A percentile compares a stretch with the other conserved stretches of the same genome.
Conservation (phyloP, 2,329 filamentous ascomycete genomes). For the Podosphaera fusca region DNA sequence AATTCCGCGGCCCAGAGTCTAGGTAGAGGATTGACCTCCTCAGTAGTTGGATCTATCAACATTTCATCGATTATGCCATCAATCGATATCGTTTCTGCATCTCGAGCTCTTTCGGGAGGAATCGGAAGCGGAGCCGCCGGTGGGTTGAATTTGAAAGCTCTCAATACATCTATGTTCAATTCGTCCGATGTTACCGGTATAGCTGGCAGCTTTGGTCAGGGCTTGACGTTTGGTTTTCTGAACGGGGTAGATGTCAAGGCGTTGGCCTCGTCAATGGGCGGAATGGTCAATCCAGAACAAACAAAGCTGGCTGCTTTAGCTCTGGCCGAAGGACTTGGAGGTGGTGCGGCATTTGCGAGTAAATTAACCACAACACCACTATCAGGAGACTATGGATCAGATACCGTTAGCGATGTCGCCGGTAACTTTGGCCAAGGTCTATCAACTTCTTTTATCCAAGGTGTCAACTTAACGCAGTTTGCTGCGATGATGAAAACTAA, state of each 20-base stretch:
- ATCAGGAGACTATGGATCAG: constrained; percentile 1
- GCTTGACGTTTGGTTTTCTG: constrained; percentile 2
- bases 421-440: constrained; percentile 5
- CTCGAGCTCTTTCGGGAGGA: constrained; percentile 3
- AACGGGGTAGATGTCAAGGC: constrained; percentile 1
- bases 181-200: constrained; percentile 2
- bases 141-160: constrained; percentile 3
- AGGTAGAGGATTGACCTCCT: constrained; percentile 2
- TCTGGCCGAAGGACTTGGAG: constrained; percentile 1
- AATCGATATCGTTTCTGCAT: neutral
- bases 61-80: constrained; percentile 1
- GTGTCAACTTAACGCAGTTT: constrained; percentile 1
- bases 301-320: constrained; percentile 1
- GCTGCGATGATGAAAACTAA: neutral
- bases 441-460: constrained; percentile 1
- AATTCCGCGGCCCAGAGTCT: constrained; percentile 3
- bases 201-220: constrained; percentile 5
- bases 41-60: constrained; percentile 4
- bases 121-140: constrained; percentile 4
- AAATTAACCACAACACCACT: constrained; percentile 1
- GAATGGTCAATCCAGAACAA: neutral
- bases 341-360: constrained; percentile 2
- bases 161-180: neutral
- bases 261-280: neutral
- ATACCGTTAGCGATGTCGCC: constrained; percentile 3